These are phyloP conservation scores for Gossypium raimondii DNA, from an alignment of 345 rosid species.

Conservation along the genomic window DNA sequence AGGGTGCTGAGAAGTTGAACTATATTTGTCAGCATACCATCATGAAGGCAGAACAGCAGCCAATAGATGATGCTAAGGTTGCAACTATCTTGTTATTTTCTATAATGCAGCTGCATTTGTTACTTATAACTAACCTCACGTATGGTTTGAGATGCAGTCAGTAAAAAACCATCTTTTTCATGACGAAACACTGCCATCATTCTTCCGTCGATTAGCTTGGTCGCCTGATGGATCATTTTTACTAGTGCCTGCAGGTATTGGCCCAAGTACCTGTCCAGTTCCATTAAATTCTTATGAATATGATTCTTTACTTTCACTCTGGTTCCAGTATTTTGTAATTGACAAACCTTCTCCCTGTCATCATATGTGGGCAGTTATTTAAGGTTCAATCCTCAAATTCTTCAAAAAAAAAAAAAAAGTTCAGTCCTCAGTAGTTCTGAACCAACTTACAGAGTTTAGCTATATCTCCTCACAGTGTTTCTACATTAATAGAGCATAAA, in stretches of 20 bases:
- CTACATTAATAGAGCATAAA: background rate
- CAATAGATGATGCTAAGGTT: constrained; percentile 64
- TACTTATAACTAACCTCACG: background rate
- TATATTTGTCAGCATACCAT: constrained; percentile 83
- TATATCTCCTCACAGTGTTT: background rate
- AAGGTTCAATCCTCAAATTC: background rate
- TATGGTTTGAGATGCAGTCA: constrained; percentile 39
- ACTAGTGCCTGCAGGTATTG: constrained; percentile 81
- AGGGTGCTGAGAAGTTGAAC: constrained; percentile 54
- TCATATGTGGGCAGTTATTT: background rate
- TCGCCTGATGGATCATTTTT: constrained; percentile 98
- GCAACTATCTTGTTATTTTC: constrained; percentile 13
- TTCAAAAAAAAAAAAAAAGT: no score
- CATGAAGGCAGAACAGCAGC: constrained; percentile 64
- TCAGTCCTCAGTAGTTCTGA: background rate
- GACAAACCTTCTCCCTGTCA: background rate
- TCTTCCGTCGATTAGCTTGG: constrained; percentile 97
- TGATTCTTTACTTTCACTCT: background rate
- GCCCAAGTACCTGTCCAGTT: background rate
- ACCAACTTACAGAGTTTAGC: background rate
- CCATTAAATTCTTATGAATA: background rate
- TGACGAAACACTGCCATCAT: constrained; percentile 91
- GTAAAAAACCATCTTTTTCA: constrained; percentile 75
- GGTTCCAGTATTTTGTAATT: background rate
- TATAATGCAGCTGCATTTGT: constrained; percentile 10